Conservation (phyloP, 495 filamentous ascomycete genomes). For the Aspergillus nanangensis region DNA sequence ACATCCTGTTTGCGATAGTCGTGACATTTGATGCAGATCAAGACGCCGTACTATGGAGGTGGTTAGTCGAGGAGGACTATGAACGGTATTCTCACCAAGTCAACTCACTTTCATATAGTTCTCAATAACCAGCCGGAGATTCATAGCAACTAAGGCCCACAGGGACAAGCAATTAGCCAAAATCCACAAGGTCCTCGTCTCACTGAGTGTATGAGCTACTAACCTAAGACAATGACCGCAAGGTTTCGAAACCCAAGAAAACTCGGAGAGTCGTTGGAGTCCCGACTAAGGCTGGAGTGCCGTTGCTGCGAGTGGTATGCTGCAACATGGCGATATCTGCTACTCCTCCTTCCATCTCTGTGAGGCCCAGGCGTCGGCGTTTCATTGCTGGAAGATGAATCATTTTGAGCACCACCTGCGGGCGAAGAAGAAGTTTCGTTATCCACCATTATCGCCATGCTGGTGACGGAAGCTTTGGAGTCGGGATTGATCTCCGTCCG, state of each 20-base stretch:
- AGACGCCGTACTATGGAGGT: slow-evolving; percentile 74
- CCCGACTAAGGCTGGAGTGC: slow-evolving; percentile 81
- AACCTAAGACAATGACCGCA: slow-evolving; percentile 91
- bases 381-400: slow-evolving; percentile 4
- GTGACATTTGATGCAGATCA: slow-evolving; percentile 88
- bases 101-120: slow-evolving; percentile 84
- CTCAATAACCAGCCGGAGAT: slow-evolving; percentile 88
- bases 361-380: slow-evolving; percentile 1
- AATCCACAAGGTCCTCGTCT: neutral
- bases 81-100: neutral
- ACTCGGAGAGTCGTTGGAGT: slow-evolving; percentile 66
- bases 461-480: neutral
- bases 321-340: slow-evolving; percentile 82
- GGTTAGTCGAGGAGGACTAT: slow-evolving; percentile 9
- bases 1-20: slow-evolving; percentile 81
- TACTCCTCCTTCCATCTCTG: slow-evolving; percentile 22
- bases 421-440: neutral
- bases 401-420: slow-evolving; percentile 3
- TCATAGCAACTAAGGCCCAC: slow-evolving; percentile 69
- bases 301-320: slow-evolving; percentile 69
- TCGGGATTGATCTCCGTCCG: neutral
- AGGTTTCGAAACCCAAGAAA: slow-evolving; percentile 93
- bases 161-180: neutral
- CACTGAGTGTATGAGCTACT: slow-evolving; percentile 12
- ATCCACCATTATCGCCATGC: neutral